These are phyloP conservation scores for Naematelia encephala DNA, from an alignment of 768 basidiomycete genomes.

Conservation along the genomic window DNA sequence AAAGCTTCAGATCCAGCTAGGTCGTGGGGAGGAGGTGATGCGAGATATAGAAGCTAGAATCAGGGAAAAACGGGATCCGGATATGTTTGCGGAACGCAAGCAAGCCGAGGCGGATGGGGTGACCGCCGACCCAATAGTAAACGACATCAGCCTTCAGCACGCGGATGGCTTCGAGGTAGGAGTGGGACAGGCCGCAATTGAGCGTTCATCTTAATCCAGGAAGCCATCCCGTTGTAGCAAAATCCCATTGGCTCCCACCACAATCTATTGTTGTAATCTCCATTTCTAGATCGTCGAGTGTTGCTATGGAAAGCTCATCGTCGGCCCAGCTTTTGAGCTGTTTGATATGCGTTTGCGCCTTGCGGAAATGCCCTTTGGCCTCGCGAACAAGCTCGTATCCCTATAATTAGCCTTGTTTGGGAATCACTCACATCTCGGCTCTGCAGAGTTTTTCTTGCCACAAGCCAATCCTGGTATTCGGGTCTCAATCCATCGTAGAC, in stretches of 20 bases:
- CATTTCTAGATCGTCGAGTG: not conserved
- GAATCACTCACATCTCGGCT: not conserved
- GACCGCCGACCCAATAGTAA: conserved; percentile 12
- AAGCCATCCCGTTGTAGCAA: not conserved
- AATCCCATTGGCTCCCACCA: not conserved
- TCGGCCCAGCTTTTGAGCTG: not conserved
- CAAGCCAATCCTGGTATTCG: conserved; percentile 4
- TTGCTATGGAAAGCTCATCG: not conserved
- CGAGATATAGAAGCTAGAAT: conserved; percentile 17
- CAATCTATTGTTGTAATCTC: not conserved
- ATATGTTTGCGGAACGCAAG: conserved; percentile 22
- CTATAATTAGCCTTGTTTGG: too few species aligned
- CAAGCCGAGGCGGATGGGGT: conserved; percentile 22
- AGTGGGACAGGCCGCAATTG: conserved; percentile 14
- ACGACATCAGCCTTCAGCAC: not conserved
- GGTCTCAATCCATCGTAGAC: conserved; percentile 9
- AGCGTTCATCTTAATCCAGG: not conserved
- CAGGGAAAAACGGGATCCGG: conserved; percentile 1
- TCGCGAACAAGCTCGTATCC: not conserved
- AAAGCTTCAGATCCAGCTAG: conserved; percentile 17
- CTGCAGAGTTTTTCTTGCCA: not conserved
- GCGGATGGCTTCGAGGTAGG: conserved; percentile 22
- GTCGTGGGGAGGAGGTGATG: conserved; percentile 17
- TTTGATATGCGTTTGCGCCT: not conserved
- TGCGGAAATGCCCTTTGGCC: not conserved